A percentile compares a stretch with the other conserved stretches of the same genome.
Conservation (phyloP, 1,284 basidiomycete genomes). For the Gymnopus androsaceus region DNA sequence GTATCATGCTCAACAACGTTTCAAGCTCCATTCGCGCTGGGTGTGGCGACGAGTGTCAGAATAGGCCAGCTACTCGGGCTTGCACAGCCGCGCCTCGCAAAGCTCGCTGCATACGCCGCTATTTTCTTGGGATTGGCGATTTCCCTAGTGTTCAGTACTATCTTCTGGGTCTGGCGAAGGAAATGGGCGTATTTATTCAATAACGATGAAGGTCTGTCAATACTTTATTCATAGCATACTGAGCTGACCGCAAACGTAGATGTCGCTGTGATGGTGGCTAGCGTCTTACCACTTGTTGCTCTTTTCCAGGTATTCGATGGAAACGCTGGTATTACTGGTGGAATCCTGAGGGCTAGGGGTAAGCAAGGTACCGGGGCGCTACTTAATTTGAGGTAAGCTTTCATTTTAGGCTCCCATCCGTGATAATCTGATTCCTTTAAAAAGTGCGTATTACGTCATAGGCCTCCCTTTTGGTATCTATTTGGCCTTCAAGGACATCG, state of each 20-base stretch:
- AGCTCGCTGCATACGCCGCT: slow-evolving; percentile 60
- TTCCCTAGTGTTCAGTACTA: slow-evolving; percentile 57
- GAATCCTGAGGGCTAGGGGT: slow-evolving; percentile 78
- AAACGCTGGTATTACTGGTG: slow-evolving; percentile 65
- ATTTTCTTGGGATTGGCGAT: slow-evolving; percentile 64
- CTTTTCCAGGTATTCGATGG: slow-evolving; percentile 85
- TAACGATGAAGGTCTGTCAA: slow-evolving; percentile 60
- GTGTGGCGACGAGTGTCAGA: slow-evolving; percentile 82
- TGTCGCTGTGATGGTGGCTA: slow-evolving; percentile 67
- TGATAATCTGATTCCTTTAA: background rate
- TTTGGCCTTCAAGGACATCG: slow-evolving; percentile 54
- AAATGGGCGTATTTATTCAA: slow-evolving; percentile 87
- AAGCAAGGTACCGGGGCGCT: slow-evolving; percentile 46
- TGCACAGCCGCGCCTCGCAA: slow-evolving; percentile 65
- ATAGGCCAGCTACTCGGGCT: slow-evolving; percentile 86
- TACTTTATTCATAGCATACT: no score
- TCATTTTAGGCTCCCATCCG: background rate
- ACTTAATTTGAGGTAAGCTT: slow-evolving; percentile 30
- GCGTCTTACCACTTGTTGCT: slow-evolving; percentile 75
- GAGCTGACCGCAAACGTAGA: slow-evolving; percentile 34
- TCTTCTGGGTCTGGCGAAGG: slow-evolving; percentile 74
- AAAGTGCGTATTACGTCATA: slow-evolving; percentile 61
- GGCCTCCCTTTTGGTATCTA: slow-evolving; percentile 68
- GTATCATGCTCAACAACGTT: slow-evolving; percentile 78
- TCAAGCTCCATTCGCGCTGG: slow-evolving; percentile 83